Conservation (phyloP, 768 basidiomycete species). For the Kwoniella pini region DNA sequence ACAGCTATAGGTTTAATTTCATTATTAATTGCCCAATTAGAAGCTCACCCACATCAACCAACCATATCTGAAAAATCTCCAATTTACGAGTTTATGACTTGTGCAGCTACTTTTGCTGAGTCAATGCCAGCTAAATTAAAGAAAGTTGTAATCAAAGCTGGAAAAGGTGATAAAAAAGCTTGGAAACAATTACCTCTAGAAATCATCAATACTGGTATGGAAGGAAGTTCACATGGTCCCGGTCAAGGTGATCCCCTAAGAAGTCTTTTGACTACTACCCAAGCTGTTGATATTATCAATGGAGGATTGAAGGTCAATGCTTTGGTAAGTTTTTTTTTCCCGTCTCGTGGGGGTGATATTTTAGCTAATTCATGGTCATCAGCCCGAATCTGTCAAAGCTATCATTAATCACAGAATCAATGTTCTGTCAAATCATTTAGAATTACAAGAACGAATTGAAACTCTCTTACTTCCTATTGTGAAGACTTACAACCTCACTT, state of each 20-base stretch:
- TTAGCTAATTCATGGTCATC: not conserved
- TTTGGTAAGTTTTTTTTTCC: constrained; percentile 52
- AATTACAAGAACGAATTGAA: constrained; percentile 34
- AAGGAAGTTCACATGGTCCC: constrained; percentile 20
- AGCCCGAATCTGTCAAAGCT: constrained; percentile 44
- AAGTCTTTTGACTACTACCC: constrained; percentile 58
- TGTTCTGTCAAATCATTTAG: constrained; percentile 40
- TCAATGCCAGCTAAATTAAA: constrained; percentile 57
- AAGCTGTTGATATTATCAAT: constrained; percentile 68
- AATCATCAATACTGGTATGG: constrained; percentile 25
- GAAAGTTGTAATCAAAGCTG: constrained; percentile 27
- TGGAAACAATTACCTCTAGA: constrained; percentile 55
- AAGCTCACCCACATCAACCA: constrained; percentile 61
- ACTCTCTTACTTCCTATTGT: constrained; percentile 35
- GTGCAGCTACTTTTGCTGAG: constrained; percentile 65
- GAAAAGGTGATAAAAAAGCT: constrained; percentile 56
- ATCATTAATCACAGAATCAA: constrained; percentile 52
- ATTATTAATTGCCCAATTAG: constrained; percentile 66
- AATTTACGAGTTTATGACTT: constrained; percentile 59
- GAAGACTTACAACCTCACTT: constrained; percentile 41
- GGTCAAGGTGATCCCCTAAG: constrained; percentile 31
- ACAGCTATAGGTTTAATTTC: constrained; percentile 79
- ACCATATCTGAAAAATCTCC: constrained; percentile 44
- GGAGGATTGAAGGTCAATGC: constrained; percentile 67
- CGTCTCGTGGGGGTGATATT: not conserved